A percentile compares a stretch with the other conserved stretches of the same genome.
Conservation (phyloP, 2,329 filamentous ascomycete genomes). For the Endothia cerciana region DNA sequence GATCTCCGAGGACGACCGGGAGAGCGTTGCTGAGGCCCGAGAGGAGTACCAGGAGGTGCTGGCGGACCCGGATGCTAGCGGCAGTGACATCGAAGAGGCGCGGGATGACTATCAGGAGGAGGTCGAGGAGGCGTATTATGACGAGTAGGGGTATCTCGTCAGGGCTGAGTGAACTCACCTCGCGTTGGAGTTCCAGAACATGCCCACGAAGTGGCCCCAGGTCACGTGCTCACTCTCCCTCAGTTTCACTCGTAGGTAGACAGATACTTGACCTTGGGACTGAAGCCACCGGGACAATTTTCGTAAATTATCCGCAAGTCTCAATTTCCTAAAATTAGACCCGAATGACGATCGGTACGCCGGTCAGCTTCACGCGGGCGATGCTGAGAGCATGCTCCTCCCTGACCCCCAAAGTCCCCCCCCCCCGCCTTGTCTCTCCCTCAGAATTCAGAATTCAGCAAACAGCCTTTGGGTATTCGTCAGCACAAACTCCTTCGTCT, state of each 20-base stretch:
- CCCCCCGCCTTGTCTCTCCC: not conserved
- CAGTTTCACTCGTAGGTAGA: not conserved
- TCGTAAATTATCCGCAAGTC: not conserved
- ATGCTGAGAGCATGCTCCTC: not conserved
- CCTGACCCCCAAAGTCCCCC: not conserved
- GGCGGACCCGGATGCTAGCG: slow-evolving; percentile 44
- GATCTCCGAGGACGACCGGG: slow-evolving; percentile 47
- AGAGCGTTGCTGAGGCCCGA: slow-evolving; percentile 46
- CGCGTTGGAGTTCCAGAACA: not conserved
- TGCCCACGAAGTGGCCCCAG: not conserved
- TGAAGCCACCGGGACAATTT: not conserved
- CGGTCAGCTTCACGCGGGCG: not conserved
- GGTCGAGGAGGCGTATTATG: slow-evolving; percentile 49
- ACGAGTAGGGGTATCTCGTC: slow-evolving; percentile 15
- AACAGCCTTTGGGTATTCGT: too few relatives aligned
- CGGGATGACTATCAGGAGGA: slow-evolving; percentile 54
- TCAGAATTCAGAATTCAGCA: too few relatives aligned
- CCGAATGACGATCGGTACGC: not conserved
- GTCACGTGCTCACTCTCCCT: not conserved
- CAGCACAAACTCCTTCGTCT: too few relatives aligned
- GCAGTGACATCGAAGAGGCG: slow-evolving; percentile 53
- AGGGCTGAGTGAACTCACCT: not conserved
- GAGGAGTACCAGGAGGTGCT: slow-evolving; percentile 50
- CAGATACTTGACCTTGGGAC: not conserved
- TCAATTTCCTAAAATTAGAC: not conserved